A percentile compares a stretch with the other conserved stretches of the same genome.
phyloP scores from a whole-genome alignment of 768 basidiomycete species.

The Panus rudis region DNA sequence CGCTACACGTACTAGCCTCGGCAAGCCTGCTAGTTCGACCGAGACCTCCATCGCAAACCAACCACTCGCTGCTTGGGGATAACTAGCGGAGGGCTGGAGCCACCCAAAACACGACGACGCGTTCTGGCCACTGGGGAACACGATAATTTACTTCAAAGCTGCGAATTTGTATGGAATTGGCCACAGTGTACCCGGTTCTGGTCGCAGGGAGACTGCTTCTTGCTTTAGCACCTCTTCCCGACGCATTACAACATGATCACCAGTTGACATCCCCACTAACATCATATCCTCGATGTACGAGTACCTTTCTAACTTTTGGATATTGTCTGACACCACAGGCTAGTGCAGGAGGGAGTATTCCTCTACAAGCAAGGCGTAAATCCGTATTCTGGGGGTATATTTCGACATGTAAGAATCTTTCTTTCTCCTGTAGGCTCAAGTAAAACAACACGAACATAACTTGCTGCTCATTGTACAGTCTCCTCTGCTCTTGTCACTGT shows the following conservation, averaged over 20 bases:
- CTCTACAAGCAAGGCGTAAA: slow-evolving; percentile 71
- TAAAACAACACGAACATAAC: not conserved
- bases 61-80: no score
- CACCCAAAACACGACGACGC: no score
- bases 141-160: no score
- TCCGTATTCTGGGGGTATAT: slow-evolving; percentile 82
- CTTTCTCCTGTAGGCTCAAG: not conserved
- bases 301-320: not conserved
- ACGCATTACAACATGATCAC: slow-evolving; percentile 56
- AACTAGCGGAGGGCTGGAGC: no score
- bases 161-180: slow-evolving; percentile 17
- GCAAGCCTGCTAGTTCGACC: no score
- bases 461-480: slow-evolving; percentile 44
- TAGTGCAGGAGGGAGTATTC: slow-evolving; percentile 89
- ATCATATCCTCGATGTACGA: slow-evolving; percentile 69
- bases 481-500: slow-evolving; percentile 69
- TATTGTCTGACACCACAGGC: not conserved
- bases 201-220: slow-evolving; percentile 45
- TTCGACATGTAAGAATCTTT: slow-evolving; percentile 78
- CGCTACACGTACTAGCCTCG: no score
- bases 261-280: slow-evolving; percentile 80
- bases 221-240: slow-evolving; percentile 42
- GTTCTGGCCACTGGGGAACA: no score
- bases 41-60: no score
- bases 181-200: slow-evolving; percentile 33